These are phyloP conservation scores for Penicillium sp. DNA, from an alignment of 2,329 filamentous ascomycete species.

Conservation along the genomic window DNA sequence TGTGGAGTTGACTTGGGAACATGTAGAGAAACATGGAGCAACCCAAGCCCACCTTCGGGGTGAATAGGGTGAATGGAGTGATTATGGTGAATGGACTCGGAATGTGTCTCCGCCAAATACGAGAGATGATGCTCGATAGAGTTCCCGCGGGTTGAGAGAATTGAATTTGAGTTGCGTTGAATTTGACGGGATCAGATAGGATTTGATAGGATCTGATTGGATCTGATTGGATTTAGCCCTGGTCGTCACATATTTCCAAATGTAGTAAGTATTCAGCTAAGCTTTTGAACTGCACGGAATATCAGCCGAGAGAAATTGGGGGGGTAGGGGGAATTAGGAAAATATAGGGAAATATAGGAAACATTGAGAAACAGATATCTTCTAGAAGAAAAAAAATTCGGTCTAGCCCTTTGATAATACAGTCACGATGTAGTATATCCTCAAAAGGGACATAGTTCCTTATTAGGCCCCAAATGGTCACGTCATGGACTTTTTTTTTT, in stretches of 20 bases:
- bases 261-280: background rate
- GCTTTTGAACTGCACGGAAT: background rate
- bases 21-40: background rate
- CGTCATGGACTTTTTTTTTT: background rate
- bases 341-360: background rate
- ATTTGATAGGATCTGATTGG: background rate
- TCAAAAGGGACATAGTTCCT: background rate
- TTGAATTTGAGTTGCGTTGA: background rate
- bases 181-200: too few relatives aligned
- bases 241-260: constrained; percentile 5
- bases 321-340: background rate
- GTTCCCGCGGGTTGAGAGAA: background rate
- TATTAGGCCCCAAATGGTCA: background rate
- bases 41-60: background rate
- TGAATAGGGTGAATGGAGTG: background rate
- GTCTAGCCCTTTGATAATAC: background rate
- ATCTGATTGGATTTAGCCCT: background rate
- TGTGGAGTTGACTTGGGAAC: background rate
- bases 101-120: constrained; percentile 1
- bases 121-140: background rate
- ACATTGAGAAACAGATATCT: background rate
- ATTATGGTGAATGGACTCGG: constrained; percentile 3
- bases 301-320: background rate
- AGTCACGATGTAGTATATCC: background rate
- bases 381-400: background rate